Evolutionary conservation across 331 rosid species (phyloP).

Genomic region (Stylosanthes scabra): DNA sequence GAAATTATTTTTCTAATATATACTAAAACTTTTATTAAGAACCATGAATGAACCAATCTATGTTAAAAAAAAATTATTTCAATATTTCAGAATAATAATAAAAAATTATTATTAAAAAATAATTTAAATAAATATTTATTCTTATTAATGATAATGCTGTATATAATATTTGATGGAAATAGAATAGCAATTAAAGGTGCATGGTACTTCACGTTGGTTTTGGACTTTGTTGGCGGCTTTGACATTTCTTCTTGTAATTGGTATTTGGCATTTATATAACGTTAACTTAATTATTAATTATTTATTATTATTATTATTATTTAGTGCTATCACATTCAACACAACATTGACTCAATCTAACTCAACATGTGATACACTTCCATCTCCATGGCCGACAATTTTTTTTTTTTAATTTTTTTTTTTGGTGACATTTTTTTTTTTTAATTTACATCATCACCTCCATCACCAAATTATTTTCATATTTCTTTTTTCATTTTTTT

Average conservation of each 20-base stretch:
- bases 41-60: no score
- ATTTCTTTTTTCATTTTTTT: not conserved
- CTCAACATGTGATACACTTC: conserved; percentile 25
- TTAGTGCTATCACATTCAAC: not conserved
- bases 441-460: not conserved
- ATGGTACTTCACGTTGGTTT: conserved; percentile 11
- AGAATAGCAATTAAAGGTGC: not conserved
- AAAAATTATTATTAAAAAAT: no score
- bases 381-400: conserved; percentile 32
- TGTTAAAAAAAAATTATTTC: no score
- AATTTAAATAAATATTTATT: no score
- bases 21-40: no score
- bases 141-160: no score
- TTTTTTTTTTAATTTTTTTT: no score
- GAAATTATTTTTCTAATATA: no score
- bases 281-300: not conserved
- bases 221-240: conserved; percentile 29
- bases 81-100: no score
- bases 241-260: not conserved
- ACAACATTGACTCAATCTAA: not conserved
- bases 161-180: no score
- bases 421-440: no score
- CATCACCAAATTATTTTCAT: not conserved
- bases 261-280: not conserved
- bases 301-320: no score